These are phyloP conservation scores for Pyronema omphalodes DNA, from an alignment of 495 filamentous ascomycete genomes.

Conservation along the genomic window DNA sequence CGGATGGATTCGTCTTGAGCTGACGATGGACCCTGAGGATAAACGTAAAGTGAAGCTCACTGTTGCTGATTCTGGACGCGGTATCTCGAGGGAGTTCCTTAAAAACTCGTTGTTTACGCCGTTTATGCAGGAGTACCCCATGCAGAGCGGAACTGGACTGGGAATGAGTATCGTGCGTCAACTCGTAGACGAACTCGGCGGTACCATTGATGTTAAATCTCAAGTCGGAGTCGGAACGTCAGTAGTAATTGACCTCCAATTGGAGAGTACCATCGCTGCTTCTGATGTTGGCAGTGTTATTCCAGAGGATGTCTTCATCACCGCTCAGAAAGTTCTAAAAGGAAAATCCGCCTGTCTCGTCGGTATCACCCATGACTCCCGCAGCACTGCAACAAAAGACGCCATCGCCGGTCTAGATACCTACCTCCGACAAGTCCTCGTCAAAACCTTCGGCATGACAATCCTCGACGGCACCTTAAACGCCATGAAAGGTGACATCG, in stretches of 20 bases:
- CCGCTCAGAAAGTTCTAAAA: neutral
- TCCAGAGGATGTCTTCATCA: neutral
- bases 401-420: neutral
- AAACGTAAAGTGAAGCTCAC: conserved; percentile 25
- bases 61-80: conserved; percentile 42
- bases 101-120: conserved; percentile 42
- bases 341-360: neutral
- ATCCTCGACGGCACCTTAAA: neutral
- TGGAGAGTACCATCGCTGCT: neutral
- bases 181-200: conserved; percentile 38
- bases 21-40: conserved; percentile 27
- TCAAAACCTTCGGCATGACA: neutral
- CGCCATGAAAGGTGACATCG: neutral
- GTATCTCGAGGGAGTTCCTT: conserved; percentile 48
- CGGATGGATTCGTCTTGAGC: conserved; percentile 41
- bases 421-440: neutral
- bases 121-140: conserved; percentile 46
- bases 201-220: conserved; percentile 38
- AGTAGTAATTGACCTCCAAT: conserved; percentile 14
- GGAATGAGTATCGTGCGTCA: conserved; percentile 49
- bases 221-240: conserved; percentile 36
- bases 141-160: conserved; percentile 44
- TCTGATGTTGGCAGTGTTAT: neutral
- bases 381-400: neutral
- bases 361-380: neutral